A percentile compares a stretch with the other conserved stretches of the same genome.
These are phyloP conservation scores for Neoscytalidium dimidiatum DNA, from an alignment of 2,329 filamentous ascomycete species.

Conservation along the genomic window DNA sequence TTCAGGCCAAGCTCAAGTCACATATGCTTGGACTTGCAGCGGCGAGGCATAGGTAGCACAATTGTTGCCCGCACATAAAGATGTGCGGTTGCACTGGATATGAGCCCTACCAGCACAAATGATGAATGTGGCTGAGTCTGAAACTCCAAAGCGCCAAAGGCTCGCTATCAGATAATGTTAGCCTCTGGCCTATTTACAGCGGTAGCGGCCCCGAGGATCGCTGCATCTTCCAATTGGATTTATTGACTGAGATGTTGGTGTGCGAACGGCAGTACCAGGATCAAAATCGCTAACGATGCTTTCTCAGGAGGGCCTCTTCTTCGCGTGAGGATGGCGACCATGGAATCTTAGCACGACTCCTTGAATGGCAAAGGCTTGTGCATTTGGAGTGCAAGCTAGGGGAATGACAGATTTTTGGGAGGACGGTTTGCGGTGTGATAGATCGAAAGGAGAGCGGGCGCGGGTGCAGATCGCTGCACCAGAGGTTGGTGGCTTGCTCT, in stretches of 20 bases:
- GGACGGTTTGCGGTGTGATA: background rate
- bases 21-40: background rate
- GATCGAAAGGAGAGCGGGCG: background rate
- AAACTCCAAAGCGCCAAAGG: background rate
- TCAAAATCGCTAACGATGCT: too few species aligned
- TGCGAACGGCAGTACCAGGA: too few species aligned
- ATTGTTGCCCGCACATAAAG: background rate
- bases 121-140: background rate
- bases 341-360: background rate
- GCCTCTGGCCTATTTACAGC: too few species aligned
- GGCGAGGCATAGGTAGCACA: background rate
- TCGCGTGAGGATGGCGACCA: too few species aligned
- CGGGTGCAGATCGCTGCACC: background rate
- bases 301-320: too few species aligned
- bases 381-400: background rate
- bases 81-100: background rate
- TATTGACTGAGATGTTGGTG: too few species aligned
- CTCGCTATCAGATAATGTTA: background rate
- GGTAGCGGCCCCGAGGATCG: too few species aligned
- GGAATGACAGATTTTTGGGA: background rate
- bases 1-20: background rate
- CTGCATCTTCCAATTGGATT: too few species aligned
- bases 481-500: conserved; percentile 1
- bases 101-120: background rate
- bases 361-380: background rate